phyloP scores from a whole-genome alignment of 2,329 filamentous ascomycete genomes.

The Stachybotrys chartarum region DNA sequence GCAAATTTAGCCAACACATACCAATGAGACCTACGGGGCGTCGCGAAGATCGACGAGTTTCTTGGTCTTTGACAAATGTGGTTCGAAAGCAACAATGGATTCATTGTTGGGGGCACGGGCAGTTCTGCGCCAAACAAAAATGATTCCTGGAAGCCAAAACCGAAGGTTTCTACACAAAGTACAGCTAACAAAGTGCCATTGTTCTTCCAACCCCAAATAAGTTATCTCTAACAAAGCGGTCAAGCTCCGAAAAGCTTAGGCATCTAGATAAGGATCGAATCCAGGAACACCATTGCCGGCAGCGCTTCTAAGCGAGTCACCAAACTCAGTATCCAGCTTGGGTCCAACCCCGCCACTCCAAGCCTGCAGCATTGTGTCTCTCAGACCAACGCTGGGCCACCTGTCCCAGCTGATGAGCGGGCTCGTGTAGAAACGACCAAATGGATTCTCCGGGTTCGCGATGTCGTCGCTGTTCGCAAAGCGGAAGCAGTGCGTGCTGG shows the following conservation, averaged over 20 bases:
- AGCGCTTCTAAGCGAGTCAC: constrained; percentile 11
- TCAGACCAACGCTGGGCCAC: constrained; percentile 16
- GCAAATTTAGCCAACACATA: too few species aligned
- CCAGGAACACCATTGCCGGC: constrained; percentile 17
- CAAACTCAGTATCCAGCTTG: constrained; percentile 20
- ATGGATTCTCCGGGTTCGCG: constrained; percentile 15
- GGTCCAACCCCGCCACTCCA: constrained; percentile 19
- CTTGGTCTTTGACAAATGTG: too few species aligned
- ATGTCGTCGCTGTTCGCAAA: constrained; percentile 18
- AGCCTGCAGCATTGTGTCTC: constrained; percentile 15
- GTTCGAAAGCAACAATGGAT: too few species aligned
- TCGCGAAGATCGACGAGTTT: too few species aligned
- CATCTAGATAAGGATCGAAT: constrained; percentile 17
- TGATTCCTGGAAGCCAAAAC: too few species aligned
- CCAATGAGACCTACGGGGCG: too few species aligned
- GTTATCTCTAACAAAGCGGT: too few species aligned
- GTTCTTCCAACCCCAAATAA: too few species aligned
- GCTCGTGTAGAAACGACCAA: constrained; percentile 14
- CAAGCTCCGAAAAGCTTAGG: constrained; percentile 1
- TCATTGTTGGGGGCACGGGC: too few species aligned
- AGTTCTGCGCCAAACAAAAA: too few species aligned
- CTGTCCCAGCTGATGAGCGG: constrained; percentile 19
- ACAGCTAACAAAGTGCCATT: too few species aligned
- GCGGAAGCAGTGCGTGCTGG: constrained; percentile 20
- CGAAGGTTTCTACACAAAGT: too few species aligned